phyloP scores from a whole-genome alignment of 2,329 filamentous ascomycete species.

The Neonectria magnoliae region DNA sequence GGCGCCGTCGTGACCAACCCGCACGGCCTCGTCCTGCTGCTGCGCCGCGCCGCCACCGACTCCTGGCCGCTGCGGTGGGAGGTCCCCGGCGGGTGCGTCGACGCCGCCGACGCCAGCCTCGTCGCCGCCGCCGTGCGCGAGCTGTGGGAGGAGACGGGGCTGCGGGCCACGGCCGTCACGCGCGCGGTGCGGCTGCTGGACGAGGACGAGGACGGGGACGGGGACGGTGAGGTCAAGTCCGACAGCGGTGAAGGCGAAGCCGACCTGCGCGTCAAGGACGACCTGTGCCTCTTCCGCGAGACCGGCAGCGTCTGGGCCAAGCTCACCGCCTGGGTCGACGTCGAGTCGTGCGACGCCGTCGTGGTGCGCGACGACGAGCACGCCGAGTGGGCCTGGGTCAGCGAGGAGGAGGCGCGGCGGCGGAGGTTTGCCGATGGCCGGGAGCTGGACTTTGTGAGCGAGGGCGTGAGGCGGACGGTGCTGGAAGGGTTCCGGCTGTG shows the following conservation, averaged over 20 bases:
- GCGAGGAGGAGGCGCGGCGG: slow-evolving; percentile 47
- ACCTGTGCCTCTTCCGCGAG: slow-evolving; percentile 39
- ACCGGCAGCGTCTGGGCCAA: slow-evolving; percentile 44
- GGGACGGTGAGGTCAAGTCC: not conserved
- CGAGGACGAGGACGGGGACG: not conserved
- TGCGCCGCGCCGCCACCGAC: slow-evolving; percentile 41
- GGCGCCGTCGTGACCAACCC: slow-evolving; percentile 38
- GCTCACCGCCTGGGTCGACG: slow-evolving; percentile 44
- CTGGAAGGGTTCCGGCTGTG: slow-evolving; percentile 48
- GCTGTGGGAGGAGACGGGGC: slow-evolving; percentile 57
- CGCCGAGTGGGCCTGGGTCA: slow-evolving; percentile 51
- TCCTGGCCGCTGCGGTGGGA: slow-evolving; percentile 43
- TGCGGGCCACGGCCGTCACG: slow-evolving; percentile 45
- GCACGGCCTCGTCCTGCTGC: slow-evolving; percentile 34
- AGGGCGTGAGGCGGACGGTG: slow-evolving; percentile 44
- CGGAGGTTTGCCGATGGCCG: slow-evolving; percentile 40
- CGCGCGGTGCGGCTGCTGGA: slow-evolving; percentile 30
- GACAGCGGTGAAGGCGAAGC: slow-evolving; percentile 8
- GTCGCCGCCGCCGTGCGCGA: slow-evolving; percentile 52
- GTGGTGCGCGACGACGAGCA: slow-evolving; percentile 51
- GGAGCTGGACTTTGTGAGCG: slow-evolving; percentile 46
- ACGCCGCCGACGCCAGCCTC: slow-evolving; percentile 32
- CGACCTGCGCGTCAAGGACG: slow-evolving; percentile 34
- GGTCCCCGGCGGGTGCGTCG: slow-evolving; percentile 39
- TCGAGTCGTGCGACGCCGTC: slow-evolving; percentile 38